phyloP scores from a whole-genome alignment of 345 rosid species.

The Syzygium oleosum region DNA sequence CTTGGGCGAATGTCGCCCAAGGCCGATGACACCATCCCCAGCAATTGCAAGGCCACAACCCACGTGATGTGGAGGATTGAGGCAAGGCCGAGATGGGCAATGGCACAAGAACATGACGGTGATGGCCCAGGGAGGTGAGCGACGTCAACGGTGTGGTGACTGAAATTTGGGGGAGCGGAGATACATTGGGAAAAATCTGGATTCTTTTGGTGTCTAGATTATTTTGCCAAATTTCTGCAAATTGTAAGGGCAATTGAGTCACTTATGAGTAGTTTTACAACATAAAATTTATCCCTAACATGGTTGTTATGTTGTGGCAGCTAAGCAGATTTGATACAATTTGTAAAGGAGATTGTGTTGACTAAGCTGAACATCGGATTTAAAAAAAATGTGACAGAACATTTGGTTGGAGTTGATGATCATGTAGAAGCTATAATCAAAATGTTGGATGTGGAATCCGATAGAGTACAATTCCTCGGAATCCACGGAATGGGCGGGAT shows the following conservation, averaged over 20 bases:
- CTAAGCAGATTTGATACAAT: not conserved
- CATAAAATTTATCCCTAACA: not conserved
- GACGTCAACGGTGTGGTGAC: not conserved
- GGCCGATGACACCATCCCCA: not conserved
- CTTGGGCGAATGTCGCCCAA: not conserved
- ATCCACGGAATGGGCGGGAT: not conserved
- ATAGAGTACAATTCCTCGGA: not conserved
- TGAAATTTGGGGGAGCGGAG: not conserved
- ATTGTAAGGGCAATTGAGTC: not conserved
- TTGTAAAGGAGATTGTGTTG: too few relatives aligned
- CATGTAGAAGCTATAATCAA: not conserved
- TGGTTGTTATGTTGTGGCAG: not conserved
- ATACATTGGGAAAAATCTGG: not conserved
- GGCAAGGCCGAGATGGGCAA: too few relatives aligned
- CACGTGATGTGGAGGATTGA: not conserved
- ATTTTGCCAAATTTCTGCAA: not conserved
- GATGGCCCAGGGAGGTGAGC: too few relatives aligned
- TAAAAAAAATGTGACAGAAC: not conserved
- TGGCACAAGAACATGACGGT: too few relatives aligned
- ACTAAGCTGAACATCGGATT: not conserved
- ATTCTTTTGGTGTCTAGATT: not conserved
- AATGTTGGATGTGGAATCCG: not conserved
- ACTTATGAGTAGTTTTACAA: not conserved
- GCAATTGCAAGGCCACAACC: not conserved
- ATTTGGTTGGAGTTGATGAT: not conserved